phyloP scores from a whole-genome alignment of 2,329 filamentous ascomycete species.

The Aspergillus ruber region DNA sequence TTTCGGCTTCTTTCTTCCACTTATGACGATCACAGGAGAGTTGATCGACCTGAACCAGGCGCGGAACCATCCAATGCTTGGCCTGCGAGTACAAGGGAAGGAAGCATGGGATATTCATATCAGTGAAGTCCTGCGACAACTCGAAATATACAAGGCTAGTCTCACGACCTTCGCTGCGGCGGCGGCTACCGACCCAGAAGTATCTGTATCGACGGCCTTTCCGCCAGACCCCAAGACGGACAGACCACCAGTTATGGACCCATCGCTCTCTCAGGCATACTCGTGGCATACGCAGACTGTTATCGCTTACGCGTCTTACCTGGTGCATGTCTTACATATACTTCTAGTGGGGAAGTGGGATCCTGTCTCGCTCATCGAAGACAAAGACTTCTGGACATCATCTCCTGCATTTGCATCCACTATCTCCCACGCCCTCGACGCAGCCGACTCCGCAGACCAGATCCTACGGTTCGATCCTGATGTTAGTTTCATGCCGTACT shows the following conservation, averaged over 20 bases:
- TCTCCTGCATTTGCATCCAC: constrained; percentile 81
- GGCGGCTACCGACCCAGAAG: constrained; percentile 20
- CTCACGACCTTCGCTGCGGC: constrained; percentile 43
- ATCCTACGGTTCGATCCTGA: constrained; percentile 88
- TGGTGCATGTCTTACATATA: constrained; percentile 90
- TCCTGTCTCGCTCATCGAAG: constrained; percentile 84
- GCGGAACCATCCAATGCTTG: constrained; percentile 79
- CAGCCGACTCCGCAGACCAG: constrained; percentile 77
- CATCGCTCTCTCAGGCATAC: constrained; percentile 25
- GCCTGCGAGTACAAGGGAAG: constrained; percentile 63
- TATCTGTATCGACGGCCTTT: constrained; percentile 42
- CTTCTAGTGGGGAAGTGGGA: constrained; percentile 94
- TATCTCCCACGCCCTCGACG: constrained; percentile 79
- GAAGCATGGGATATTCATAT: constrained; percentile 76
- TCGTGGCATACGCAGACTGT: constrained; percentile 70
- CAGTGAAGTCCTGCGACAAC: constrained; percentile 69
- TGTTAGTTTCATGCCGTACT: constrained; percentile 93
- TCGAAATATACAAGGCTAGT: constrained; percentile 75
- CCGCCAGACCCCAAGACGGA: constrained; percentile 52
- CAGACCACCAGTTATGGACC: constrained; percentile 46
- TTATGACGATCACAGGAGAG: constrained; percentile 90
- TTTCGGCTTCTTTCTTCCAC: constrained; percentile 85
- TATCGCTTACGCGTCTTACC: constrained; percentile 80
- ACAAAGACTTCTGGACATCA: constrained; percentile 90
- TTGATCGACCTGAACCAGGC: constrained; percentile 87